Percentiles rank a stretch among this genome's conserved stretches.
These are phyloP conservation scores for Pouteria campechiana DNA, from an alignment of 179 eudicot genomes.

Conservation along the genomic window DNA sequence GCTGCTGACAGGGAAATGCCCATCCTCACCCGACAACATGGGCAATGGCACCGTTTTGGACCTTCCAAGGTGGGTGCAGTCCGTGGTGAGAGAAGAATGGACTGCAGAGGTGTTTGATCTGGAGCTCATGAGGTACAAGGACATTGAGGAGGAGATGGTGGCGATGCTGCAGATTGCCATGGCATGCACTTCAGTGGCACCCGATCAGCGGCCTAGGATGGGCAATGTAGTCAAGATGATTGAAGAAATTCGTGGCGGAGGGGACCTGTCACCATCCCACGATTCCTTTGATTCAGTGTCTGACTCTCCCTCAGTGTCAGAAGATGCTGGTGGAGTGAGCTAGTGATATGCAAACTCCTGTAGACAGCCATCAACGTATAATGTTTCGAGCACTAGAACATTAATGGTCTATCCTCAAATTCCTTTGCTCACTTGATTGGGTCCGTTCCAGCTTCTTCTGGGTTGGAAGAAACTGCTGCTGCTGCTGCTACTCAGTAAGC, in stretches of 20 bases:
- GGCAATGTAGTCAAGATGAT: constrained; percentile 61
- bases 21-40: constrained; percentile 42
- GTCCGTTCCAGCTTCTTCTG: too few relatives aligned
- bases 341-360: constrained; percentile 26
- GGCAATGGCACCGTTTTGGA: constrained; percentile 47
- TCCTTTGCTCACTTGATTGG: too few relatives aligned
- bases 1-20: constrained; percentile 80
- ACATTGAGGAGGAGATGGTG: constrained; percentile 93
- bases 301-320: constrained; percentile 69
- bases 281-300: constrained; percentile 42
- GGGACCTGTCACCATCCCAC: constrained; percentile 54
- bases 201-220: constrained; percentile 76
- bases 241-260: constrained; percentile 68
- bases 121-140: constrained; percentile 92
- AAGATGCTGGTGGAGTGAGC: constrained; percentile 42
- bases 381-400: too few relatives aligned
- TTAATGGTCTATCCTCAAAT: too few relatives aligned
- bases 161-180: constrained; percentile 77
- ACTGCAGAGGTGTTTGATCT: constrained; percentile 91
- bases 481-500: too few relatives aligned
- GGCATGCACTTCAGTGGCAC: constrained; percentile 49
- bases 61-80: constrained; percentile 85
- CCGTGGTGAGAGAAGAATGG: constrained; percentile 95
- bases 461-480: too few relatives aligned
- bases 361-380: too few relatives aligned